Percentiles rank a stretch among this genome's conserved stretches.
These are phyloP conservation scores for Calycina herbarum DNA, from an alignment of 2,329 filamentous ascomycete species.

Conservation along the genomic window DNA sequence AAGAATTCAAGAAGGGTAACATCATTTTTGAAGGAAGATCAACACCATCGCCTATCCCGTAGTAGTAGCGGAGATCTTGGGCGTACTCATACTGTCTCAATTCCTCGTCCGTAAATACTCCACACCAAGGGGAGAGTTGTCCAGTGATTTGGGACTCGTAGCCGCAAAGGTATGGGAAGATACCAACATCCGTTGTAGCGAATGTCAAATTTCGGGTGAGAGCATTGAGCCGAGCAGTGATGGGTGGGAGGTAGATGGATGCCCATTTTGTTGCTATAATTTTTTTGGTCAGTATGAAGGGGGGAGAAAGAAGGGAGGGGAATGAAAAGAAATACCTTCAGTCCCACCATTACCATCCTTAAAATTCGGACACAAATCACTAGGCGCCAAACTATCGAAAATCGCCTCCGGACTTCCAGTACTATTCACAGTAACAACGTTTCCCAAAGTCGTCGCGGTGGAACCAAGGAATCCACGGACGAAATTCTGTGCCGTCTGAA, in stretches of 20 bases:
- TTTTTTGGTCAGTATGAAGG: slow-evolving; percentile 14
- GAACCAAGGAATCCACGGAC: slow-evolving; percentile 60
- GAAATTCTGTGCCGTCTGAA: slow-evolving; percentile 63
- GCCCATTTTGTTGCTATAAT: slow-evolving; percentile 50
- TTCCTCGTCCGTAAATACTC: slow-evolving; percentile 61
- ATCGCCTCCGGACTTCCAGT: slow-evolving; percentile 52
- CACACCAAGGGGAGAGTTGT: slow-evolving; percentile 60
- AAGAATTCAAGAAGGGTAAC: slow-evolving; percentile 57
- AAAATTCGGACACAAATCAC: slow-evolving; percentile 63
- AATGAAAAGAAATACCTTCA: slow-evolving; percentile 28
- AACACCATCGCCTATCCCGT: slow-evolving; percentile 59
- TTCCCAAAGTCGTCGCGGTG: slow-evolving; percentile 52
- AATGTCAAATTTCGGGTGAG: slow-evolving; percentile 56
- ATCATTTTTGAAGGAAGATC: slow-evolving; percentile 57
- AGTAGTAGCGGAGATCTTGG: slow-evolving; percentile 69
- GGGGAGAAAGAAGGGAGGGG: neutral
- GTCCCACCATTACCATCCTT: slow-evolving; percentile 52
- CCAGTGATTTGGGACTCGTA: slow-evolving; percentile 70
- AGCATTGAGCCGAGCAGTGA: slow-evolving; percentile 53
- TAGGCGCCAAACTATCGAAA: slow-evolving; percentile 63
- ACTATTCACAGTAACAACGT: slow-evolving; percentile 58
- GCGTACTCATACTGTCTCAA: slow-evolving; percentile 64
- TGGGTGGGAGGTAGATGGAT: slow-evolving; percentile 51
- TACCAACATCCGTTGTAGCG: slow-evolving; percentile 51
- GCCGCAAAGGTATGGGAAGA: slow-evolving; percentile 69